Conservation (phyloP, 192 early-diverging fungal genomes). For the Entomortierella beljakovae region DNA sequence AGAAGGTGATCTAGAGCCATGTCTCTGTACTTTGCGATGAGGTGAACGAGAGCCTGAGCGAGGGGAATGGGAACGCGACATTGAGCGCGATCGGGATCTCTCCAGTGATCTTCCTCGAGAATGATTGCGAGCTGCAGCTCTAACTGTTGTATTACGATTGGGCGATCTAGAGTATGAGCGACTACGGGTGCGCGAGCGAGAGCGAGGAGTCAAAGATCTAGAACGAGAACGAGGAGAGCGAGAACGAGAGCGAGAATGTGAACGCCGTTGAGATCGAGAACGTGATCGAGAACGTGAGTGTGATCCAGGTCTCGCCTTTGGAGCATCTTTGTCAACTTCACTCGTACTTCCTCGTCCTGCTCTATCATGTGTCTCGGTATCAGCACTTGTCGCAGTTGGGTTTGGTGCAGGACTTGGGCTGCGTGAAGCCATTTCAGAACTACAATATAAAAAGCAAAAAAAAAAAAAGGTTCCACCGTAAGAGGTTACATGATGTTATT, state of each 20-base stretch:
- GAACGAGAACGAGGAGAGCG: conserved; percentile 33
- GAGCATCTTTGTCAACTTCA: neutral
- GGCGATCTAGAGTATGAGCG: conserved; percentile 34
- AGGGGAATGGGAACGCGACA: conserved; percentile 8
- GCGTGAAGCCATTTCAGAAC: conserved; percentile 43
- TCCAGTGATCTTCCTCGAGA: conserved; percentile 32
- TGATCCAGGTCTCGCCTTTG: conserved; percentile 10
- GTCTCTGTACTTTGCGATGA: conserved; percentile 2
- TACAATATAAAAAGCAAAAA: no score
- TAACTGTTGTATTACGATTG: conserved; percentile 3
- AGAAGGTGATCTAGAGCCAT: conserved; percentile 6
- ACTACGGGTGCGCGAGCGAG: conserved; percentile 17
- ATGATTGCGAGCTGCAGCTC: neutral
- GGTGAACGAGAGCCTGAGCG: conserved; percentile 6
- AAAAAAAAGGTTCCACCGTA: no score
- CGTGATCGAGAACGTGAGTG: conserved; percentile 24
- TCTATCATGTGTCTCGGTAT: neutral
- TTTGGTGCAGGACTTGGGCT: conserved; percentile 33
- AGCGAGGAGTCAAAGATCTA: conserved; percentile 15
- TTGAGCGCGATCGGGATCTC: conserved; percentile 32
- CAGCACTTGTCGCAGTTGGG: neutral
- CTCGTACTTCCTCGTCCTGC: conserved; percentile 1
- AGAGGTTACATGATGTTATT: no score
- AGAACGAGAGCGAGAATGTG: conserved; percentile 20
- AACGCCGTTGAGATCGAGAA: conserved; percentile 14